These are phyloP conservation scores for Hamamelis virginiana DNA, from an alignment of 164 flowering plant genomes.

Conservation along the genomic window DNA sequence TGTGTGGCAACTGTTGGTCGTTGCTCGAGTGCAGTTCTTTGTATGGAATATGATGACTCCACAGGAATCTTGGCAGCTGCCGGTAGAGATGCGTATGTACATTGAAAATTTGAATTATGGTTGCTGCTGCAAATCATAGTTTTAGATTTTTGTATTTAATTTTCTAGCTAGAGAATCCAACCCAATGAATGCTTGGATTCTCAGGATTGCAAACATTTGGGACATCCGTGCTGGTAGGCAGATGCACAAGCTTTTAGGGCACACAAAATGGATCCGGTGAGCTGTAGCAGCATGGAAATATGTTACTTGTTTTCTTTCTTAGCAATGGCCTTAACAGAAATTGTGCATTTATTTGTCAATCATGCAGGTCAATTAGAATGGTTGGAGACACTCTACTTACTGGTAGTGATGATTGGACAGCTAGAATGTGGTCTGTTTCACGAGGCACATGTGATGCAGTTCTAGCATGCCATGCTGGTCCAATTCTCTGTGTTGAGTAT, in stretches of 20 bases:
- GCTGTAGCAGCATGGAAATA: constrained; percentile 8
- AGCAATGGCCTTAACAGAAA: not conserved
- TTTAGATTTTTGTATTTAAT: not conserved
- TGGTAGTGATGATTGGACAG: constrained; percentile 99
- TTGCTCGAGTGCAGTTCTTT: constrained; percentile 87
- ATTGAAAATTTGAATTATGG: constrained; percentile 11
- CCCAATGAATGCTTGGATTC: constrained; percentile 18
- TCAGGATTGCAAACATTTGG: constrained; percentile 89
- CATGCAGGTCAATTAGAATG: constrained; percentile 92
- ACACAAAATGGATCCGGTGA: constrained; percentile 92
- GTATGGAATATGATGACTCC: constrained; percentile 96
- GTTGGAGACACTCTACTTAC: constrained; percentile 86
- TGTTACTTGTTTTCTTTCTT: not conserved
- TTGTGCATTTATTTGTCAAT: constrained; percentile 2
- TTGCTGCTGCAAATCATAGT: not conserved
- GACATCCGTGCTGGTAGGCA: constrained; percentile 95
- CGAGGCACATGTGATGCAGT: constrained; percentile 97
- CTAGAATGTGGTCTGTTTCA: constrained; percentile 94
- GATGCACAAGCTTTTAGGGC: constrained; percentile 94
- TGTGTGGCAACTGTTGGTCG: constrained; percentile 99
- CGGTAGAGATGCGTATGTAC: constrained; percentile 89
- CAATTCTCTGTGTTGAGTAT: constrained; percentile 82
- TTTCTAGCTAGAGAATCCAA: constrained; percentile 1
- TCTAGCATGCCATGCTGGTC: constrained; percentile 96
- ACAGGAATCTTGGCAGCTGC: constrained; percentile 97